These are phyloP conservation scores for Zygoascus biomembranicola DNA, from an alignment of 805 yeast genomes.

Conservation along the genomic window DNA sequence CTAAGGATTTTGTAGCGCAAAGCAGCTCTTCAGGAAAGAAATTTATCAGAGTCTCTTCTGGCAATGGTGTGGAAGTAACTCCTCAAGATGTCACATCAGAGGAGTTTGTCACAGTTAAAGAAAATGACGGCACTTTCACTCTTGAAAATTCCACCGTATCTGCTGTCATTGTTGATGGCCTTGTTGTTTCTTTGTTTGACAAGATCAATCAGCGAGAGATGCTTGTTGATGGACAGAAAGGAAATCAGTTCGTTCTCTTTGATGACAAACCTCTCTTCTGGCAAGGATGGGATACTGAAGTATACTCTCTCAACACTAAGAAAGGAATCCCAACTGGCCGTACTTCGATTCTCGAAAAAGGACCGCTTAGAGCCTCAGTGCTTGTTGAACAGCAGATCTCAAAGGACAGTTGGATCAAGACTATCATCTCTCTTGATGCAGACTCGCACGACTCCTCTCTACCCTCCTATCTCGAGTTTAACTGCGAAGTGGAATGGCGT, in stretches of 20 bases:
- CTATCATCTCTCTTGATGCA: constrained; percentile 58
- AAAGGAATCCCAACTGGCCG: constrained; percentile 36
- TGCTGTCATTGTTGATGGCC: constrained; percentile 54
- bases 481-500: constrained; percentile 58
- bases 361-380: constrained; percentile 55
- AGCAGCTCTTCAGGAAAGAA: background rate
- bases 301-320: constrained; percentile 69
- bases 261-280: constrained; percentile 84
- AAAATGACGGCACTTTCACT: constrained; percentile 36
- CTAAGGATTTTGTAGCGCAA: background rate
- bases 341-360: constrained; percentile 34
- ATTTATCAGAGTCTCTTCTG: background rate
- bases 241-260: constrained; percentile 70
- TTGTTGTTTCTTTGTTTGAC: constrained; percentile 58
- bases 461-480: constrained; percentile 31
- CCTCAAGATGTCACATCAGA: constrained; percentile 1
- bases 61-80: background rate
- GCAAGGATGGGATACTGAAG: constrained; percentile 97
- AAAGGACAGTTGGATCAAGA: constrained; percentile 46
- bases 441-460: background rate
- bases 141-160: constrained; percentile 54
- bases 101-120: constrained; percentile 34
- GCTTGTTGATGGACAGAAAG: constrained; percentile 41
- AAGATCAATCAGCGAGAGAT: constrained; percentile 49
- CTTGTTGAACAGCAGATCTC: constrained; percentile 56